These are phyloP conservation scores for Rhizopus arrhizus DNA, from an alignment of 371 early-diverging fungal genomes.

Conservation along the genomic window DNA sequence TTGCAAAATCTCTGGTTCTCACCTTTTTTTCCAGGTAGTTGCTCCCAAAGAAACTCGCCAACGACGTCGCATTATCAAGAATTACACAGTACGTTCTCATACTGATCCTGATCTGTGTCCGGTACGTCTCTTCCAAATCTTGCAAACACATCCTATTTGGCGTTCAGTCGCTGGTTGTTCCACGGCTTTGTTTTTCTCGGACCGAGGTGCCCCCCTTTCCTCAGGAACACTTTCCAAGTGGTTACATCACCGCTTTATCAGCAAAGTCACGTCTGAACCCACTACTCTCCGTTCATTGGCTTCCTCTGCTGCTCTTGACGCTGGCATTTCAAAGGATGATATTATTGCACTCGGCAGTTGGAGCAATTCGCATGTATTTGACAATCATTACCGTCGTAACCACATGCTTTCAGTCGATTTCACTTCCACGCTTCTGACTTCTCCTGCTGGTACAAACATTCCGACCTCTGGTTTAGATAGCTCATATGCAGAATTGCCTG, in stretches of 20 bases:
- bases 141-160: slow-evolving; percentile 2
- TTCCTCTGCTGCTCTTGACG: slow-evolving; percentile 7
- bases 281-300: slow-evolving; percentile 17
- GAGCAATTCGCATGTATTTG: slow-evolving; percentile 6
- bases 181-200: slow-evolving; percentile 3
- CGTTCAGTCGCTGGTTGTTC: neutral
- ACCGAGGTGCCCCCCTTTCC: neutral
- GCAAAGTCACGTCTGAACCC: slow-evolving; percentile 5
- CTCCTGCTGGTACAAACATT: slow-evolving; percentile 12
- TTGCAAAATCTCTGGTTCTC: neutral
- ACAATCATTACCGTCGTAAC: slow-evolving; percentile 20
- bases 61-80: slow-evolving; percentile 15
- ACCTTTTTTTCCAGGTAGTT: neutral
- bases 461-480: neutral
- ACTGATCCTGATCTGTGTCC: neutral
- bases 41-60: slow-evolving; percentile 19
- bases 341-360: slow-evolving; percentile 22
- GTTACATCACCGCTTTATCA: slow-evolving; percentile 9
- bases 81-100: slow-evolving; percentile 1
- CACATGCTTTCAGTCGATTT: too few species aligned
- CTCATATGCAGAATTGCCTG: neutral
- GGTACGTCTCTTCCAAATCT: neutral
- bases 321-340: slow-evolving; percentile 12
- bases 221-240: slow-evolving; percentile 5
- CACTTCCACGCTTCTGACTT: too few species aligned